These are phyloP conservation scores for Alternaria triticimaculans DNA, from an alignment of 2,329 filamentous ascomycete genomes.

Conservation along the genomic window DNA sequence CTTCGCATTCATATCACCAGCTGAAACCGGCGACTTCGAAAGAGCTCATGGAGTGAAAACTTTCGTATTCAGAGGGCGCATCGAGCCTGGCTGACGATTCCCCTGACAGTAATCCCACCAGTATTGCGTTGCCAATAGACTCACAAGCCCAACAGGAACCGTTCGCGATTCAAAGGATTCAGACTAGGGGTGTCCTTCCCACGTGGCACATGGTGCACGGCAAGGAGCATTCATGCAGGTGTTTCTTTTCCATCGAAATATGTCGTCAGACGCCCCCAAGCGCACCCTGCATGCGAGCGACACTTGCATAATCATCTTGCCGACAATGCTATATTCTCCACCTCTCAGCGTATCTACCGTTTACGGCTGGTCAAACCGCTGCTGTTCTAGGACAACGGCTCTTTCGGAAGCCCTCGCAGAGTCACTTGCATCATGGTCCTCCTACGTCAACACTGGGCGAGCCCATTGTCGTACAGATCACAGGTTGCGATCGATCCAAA, in stretches of 20 bases:
- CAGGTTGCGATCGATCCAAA: background rate
- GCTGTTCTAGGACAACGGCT: background rate
- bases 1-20: background rate
- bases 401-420: background rate
- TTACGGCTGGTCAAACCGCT: background rate
- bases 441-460: background rate
- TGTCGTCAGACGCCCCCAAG: background rate
- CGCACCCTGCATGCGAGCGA: background rate
- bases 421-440: background rate
- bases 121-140: background rate
- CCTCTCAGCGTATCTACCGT: background rate
- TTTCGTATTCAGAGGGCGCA: background rate
- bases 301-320: background rate
- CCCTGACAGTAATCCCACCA: background rate
- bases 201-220: background rate
- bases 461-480: background rate
- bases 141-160: background rate
- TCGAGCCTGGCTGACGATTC: background rate
- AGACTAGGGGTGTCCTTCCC: background rate
- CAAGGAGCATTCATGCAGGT: background rate
- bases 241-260: background rate
- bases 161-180: background rate
- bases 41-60: background rate
- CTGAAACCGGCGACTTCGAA: background rate
- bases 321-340: background rate